Evolutionary conservation across 2,329 filamentous ascomycete species (phyloP), one percentile per base, ranked within the genome.

Genomic region (Pochonia chlamydosporia): DNA sequence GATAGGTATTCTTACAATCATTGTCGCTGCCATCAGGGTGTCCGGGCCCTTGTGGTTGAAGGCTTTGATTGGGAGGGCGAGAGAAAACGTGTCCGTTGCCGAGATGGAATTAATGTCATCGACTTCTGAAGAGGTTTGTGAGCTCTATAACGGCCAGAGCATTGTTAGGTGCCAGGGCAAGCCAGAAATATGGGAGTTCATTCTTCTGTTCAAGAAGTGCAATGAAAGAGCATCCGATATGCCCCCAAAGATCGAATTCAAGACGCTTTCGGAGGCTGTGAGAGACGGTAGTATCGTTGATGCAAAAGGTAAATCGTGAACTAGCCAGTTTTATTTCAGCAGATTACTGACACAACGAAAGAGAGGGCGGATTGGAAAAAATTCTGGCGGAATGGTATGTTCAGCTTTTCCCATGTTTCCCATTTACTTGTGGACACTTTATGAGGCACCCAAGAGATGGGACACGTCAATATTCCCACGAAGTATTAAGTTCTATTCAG

Each of bases 71-170:
- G 73, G 72, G 3, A 58, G 73, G 40, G 70, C 69, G 0, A 63
- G 69, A 30, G 73, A 75, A 50, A 69, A 64, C 3, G 58, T 60
- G 0, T 64, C 68, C 0, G 59, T 62, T 1, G 67, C 63, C 0
- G 72, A 75, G 24, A 55, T 56, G 1, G 72, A 75, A 20, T 52
- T 75, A 0, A 61, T 74, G 48, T 71, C 71, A 0, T 76, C 71
- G 4, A 73, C 73, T 0, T 74, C 70, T 0, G 55, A 68, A 9
- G 68, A 69, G 1, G 71, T 68, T 0, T 71, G 68, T 4, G 72
- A 76, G 48, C 53, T 75, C 0, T 75, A 67, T 50, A 73, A 73
- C 7, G 65, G 69, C 41, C 54, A 61, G 0, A 61, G 63, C 0
- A 59, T 76, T 0, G 59, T 66, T 0, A 42, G 61, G n/a, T 53